Percentiles rank a stretch among this genome's conserved stretches.
These are phyloP conservation scores for Ophiocordyceps camponoti-floridani DNA, from an alignment of 2,329 filamentous ascomycete species.

Conservation along the genomic window DNA sequence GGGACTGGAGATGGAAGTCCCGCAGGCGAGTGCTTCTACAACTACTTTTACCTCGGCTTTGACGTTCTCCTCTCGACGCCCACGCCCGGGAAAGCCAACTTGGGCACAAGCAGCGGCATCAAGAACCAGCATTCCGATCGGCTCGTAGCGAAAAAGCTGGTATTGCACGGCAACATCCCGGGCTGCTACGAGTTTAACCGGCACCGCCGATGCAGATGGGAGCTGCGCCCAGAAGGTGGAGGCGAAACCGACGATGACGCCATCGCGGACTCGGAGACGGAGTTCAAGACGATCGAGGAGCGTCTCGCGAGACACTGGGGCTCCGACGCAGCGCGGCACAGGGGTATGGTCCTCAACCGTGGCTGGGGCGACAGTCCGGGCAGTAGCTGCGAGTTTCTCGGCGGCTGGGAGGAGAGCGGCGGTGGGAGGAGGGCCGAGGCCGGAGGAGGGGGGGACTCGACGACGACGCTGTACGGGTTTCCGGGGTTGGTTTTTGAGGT, in stretches of 20 bases:
- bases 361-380: slow-evolving; percentile 86
- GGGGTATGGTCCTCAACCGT: slow-evolving; percentile 77
- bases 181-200: slow-evolving; percentile 95
- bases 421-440: slow-evolving; percentile 32
- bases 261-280: slow-evolving; percentile 54
- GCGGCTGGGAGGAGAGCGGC: slow-evolving; percentile 67
- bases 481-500: slow-evolving; percentile 93
- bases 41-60: slow-evolving; percentile 92
- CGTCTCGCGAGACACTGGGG: slow-evolving; percentile 54
- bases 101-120: slow-evolving; percentile 12
- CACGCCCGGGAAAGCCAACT: slow-evolving; percentile 38
- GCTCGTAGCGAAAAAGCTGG: slow-evolving; percentile 76
- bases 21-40: slow-evolving; percentile 75
- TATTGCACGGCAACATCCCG: slow-evolving; percentile 86
- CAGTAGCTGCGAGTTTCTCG: slow-evolving; percentile 71
- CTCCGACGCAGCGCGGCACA: slow-evolving; percentile 31
- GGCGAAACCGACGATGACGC: slow-evolving; percentile 22
- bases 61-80: slow-evolving; percentile 80
- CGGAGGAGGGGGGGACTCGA: slow-evolving; percentile 30
- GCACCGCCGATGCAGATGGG: slow-evolving; percentile 79
- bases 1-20: no score
- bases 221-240: slow-evolving; percentile 39
- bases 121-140: slow-evolving; percentile 35
- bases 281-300: slow-evolving; percentile 55
- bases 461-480: slow-evolving; percentile 80